These are phyloP conservation scores for Aspergillus sojae DNA, from an alignment of 2,329 filamentous ascomycete species.

Conservation along the genomic window DNA sequence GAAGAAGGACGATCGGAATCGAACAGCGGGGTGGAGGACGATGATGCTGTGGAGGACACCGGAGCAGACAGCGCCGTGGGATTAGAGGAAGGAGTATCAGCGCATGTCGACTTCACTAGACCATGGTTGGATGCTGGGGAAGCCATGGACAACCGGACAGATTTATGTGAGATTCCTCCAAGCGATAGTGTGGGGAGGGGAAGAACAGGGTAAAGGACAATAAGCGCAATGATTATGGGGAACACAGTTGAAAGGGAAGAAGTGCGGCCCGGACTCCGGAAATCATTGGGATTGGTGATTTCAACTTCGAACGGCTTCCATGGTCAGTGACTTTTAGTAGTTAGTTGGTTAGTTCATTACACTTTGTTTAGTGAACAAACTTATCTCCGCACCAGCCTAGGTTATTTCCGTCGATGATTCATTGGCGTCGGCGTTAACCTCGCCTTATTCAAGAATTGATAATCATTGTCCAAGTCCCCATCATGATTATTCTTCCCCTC, in stretches of 20 bases:
- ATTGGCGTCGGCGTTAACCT: background rate
- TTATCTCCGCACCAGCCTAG: constrained; percentile 3
- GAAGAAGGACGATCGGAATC: constrained; percentile 19
- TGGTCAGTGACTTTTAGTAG: background rate
- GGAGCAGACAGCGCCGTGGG: background rate
- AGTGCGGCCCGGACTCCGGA: constrained; percentile 1
- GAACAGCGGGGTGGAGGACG: constrained; percentile 24
- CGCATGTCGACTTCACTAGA: constrained; percentile 20
- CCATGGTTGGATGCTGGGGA: constrained; percentile 20
- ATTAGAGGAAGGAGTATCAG: constrained; percentile 6
- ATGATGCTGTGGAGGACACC: constrained; percentile 18
- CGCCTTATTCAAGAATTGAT: background rate
- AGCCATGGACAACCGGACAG: constrained; percentile 20
- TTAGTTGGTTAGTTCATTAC: too few relatives aligned
- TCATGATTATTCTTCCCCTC: background rate
- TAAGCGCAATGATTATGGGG: background rate
- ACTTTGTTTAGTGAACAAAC: too few relatives aligned
- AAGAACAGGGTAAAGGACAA: background rate
- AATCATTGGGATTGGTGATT: background rate
- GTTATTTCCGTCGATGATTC: background rate
- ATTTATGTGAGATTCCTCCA: constrained; percentile 1
- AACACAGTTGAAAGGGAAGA: background rate
- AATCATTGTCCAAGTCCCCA: background rate
- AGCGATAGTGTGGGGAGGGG: background rate
- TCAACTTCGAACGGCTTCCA: constrained; percentile 16